Percentiles rank a stretch among this genome's conserved stretches.
These are phyloP conservation scores for Penicillium chermesinum DNA, from an alignment of 495 filamentous ascomycete genomes.

Conservation along the genomic window DNA sequence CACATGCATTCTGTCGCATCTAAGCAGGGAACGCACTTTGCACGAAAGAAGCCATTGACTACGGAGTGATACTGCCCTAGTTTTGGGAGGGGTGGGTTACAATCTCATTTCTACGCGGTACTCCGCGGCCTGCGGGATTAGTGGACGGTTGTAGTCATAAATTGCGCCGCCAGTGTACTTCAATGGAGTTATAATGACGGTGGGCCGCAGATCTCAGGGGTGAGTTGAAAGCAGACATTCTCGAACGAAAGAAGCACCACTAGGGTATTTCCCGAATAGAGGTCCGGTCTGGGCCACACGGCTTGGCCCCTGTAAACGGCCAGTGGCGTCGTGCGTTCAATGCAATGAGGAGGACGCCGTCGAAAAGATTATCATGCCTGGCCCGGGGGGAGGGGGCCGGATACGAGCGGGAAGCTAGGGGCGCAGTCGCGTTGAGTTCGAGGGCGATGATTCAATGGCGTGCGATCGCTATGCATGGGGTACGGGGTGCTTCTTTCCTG, in stretches of 20 bases:
- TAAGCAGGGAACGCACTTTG: not conserved
- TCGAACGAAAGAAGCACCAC: not conserved
- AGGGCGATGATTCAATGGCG: not conserved
- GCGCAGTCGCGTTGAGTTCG: no score
- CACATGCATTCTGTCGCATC: not conserved
- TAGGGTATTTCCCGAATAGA: not conserved
- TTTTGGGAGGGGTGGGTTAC: no score
- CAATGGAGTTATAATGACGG: not conserved
- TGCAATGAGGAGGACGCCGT: not conserved
- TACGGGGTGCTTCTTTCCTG: no score
- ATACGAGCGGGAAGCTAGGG: not conserved
- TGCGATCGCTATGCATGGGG: not conserved
- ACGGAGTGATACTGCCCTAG: no score
- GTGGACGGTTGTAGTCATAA: not conserved
- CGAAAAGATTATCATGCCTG: no score
- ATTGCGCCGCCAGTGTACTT: not conserved
- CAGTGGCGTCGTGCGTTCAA: not conserved
- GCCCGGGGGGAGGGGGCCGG: no score
- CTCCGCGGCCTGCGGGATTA: not conserved
- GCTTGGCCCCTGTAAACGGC: not conserved
- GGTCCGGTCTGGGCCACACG: not conserved
- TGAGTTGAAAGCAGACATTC: not conserved
- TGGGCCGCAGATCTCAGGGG: not conserved
- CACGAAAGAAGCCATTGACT: no score
- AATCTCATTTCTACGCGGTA: not conserved